A percentile compares a stretch with the other conserved stretches of the same genome.
Evolutionary conservation across 164 flowering plant species (phyloP).

Genomic region (Magnolia sinica): DNA sequence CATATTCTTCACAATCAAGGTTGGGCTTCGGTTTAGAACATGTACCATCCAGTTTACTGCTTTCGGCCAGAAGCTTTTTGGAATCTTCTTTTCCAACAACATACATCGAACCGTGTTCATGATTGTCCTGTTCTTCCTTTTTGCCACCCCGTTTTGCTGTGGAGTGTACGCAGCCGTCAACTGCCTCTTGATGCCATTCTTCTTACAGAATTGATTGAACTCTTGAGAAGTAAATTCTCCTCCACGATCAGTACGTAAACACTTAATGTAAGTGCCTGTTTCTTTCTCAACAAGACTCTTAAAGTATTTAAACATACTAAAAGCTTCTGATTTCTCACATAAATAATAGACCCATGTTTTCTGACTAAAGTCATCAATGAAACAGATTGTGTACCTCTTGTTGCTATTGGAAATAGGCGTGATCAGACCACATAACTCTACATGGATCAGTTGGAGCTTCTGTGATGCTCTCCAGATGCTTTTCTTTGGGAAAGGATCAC

Average conservation of each 20-base stretch:
- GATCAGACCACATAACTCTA: neutral
- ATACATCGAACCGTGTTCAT: neutral
- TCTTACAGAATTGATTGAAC: neutral
- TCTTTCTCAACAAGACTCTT: neutral
- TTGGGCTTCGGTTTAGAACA: neutral
- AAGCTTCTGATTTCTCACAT: conserved; percentile 3
- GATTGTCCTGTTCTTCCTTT: neutral
- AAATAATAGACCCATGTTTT: conserved; percentile 8
- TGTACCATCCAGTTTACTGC: neutral
- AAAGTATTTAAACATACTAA: neutral
- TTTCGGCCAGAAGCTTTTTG: neutral
- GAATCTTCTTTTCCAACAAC: neutral
- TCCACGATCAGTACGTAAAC: neutral
- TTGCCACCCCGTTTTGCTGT: neutral
- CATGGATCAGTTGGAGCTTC: neutral
- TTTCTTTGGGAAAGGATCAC: neutral
- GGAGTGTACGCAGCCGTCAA: neutral
- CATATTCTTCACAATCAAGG: neutral
- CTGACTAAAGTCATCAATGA: neutral
- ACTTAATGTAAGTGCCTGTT: neutral
- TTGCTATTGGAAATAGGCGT: neutral
- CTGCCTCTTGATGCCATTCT: conserved; percentile 4
- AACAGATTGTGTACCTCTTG: neutral
- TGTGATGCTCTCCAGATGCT: neutral
- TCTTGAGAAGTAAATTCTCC: neutral